Evolutionary conservation across 2,329 filamentous ascomycete genomes (phyloP), one percentile per base, ranked within the genome.

Genomic region (Amphichorda felina): DNA sequence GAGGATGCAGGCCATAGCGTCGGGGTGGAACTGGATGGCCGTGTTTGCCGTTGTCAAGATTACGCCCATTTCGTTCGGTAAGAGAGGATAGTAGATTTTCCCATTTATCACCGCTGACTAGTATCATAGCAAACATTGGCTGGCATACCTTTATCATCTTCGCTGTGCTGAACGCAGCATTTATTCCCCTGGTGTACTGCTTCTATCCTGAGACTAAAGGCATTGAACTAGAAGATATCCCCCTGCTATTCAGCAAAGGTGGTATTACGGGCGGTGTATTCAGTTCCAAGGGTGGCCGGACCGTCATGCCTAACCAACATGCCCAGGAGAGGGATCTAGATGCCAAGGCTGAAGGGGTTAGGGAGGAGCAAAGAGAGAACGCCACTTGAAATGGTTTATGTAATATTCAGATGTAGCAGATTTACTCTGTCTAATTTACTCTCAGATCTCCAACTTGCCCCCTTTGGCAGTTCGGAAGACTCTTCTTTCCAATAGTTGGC

Each of bases 161-260:
- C 30, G n/a, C 47, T 56, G 37, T 58, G 59, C 33, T 67, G n/a
- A 45, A 45, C 15, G 37, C 38, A 0, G 32, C 38, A 0, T 53
- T 48, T 25, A 44, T 52, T 0, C 53, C 53, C 0, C 43, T 50
- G 6, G 49, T 54, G 8, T 55, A 52, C 28, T 46, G 50, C 7
- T 55, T 48, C 41, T 55, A 50, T 36, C 51, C 50, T 0, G 51
- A 55, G 10, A 53, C 53, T 2, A 38, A 34, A 18, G 37, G 37
- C 25, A 18, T 38, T 7, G 10, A 21, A 14, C 33, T 38, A 9
- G 37, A 38, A 16, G n/a, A n/a, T n/a, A n/a, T n/a, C n/a, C n/a
- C n/a, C n/a, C n/a, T n/a, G n/a, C n/a, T n/a, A n/a, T n/a, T n/a
- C n/a, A n/a, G n/a, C n/a, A n/a, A 26, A 26, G 24, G 24, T 26